Conservation (phyloP, 441 rosid species). For the Populus hybrid region DNA sequence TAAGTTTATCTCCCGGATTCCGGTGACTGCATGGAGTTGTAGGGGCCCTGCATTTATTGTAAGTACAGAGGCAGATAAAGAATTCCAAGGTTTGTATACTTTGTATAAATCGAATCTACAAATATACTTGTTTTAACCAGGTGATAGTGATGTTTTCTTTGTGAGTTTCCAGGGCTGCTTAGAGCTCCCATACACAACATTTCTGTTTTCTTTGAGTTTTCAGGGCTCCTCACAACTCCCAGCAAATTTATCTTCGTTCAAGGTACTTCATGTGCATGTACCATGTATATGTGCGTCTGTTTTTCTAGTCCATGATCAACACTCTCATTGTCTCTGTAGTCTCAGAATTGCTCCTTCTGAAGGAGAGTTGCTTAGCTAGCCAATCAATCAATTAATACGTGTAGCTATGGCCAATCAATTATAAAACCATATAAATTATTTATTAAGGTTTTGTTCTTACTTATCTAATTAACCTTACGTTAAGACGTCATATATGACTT, state of each 20-base stretch:
- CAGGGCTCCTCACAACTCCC: neutral
- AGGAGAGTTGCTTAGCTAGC: too few species aligned
- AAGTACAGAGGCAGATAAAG: neutral
- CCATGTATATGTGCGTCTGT: neutral
- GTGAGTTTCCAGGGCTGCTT: slow-evolving; percentile 16
- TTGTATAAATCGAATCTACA: neutral
- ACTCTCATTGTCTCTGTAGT: neutral
- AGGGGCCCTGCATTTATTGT: slow-evolving; percentile 16
- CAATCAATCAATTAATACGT: too few species aligned
- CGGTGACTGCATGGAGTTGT: slow-evolving; percentile 24
- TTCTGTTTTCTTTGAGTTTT: neutral
- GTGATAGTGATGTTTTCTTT: neutral
- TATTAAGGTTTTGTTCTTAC: neutral
- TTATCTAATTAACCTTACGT: neutral
- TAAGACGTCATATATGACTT: too few species aligned
- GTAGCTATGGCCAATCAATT: too few species aligned
- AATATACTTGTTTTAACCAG: neutral
- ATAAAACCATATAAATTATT: too few species aligned
- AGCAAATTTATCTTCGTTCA: neutral
- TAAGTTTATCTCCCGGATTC: neutral
- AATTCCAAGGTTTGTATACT: neutral
- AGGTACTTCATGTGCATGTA: neutral
- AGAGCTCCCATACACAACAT: neutral
- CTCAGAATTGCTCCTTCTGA: too few species aligned
- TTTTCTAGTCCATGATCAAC: neutral